phyloP scores from a whole-genome alignment of 352 stramenopile genomes.

The Halophytophthora batemanensis region DNA sequence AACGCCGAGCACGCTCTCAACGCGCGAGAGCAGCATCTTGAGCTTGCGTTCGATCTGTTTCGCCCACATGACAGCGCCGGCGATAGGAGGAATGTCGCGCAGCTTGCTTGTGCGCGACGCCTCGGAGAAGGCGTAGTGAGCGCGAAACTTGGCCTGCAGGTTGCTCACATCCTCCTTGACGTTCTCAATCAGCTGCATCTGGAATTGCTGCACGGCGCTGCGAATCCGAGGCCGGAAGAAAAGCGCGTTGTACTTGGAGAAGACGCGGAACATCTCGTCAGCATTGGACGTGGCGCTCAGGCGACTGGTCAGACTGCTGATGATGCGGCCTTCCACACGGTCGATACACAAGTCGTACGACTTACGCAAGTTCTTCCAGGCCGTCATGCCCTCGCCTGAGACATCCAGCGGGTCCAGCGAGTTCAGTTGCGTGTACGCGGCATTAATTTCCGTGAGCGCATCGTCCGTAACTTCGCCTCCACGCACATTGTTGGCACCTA shows the following conservation, averaged over 20 bases:
- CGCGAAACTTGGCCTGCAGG: conserved; percentile 94
- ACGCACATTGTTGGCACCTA: conserved; percentile 33
- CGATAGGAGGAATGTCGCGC: conserved; percentile 96
- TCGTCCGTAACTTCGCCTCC: conserved; percentile 72
- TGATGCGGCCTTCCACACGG: conserved; percentile 90
- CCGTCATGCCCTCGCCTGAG: conserved; percentile 69
- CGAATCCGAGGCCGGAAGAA: conserved; percentile 95
- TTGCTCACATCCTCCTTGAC: conserved; percentile 96
- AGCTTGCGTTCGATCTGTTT: conserved; percentile 99
- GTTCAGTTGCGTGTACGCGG: conserved; percentile 83
- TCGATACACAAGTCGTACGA: conserved; percentile 91
- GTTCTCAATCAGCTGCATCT: conserved; percentile 98
- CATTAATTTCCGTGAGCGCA: conserved; percentile 85
- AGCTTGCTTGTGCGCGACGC: conserved; percentile 93
- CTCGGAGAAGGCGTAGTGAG: conserved; percentile 96
- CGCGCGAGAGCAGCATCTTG: conserved; percentile 93
- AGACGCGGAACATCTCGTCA: conserved; percentile 96
- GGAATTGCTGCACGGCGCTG: conserved; percentile 97
- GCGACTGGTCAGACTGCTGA: conserved; percentile 84
- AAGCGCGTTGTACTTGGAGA: conserved; percentile 98
- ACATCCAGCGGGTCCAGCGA: conserved; percentile 84
- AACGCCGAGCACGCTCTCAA: conserved; percentile 95
- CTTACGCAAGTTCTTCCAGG: conserved; percentile 87
- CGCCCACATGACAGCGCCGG: conserved; percentile 98
- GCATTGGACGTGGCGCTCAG: conserved; percentile 89